Evolutionary conservation across 2,329 filamentous ascomycete species (phyloP).

Genomic region (Pseudogymnoascus verrucosus): DNA sequence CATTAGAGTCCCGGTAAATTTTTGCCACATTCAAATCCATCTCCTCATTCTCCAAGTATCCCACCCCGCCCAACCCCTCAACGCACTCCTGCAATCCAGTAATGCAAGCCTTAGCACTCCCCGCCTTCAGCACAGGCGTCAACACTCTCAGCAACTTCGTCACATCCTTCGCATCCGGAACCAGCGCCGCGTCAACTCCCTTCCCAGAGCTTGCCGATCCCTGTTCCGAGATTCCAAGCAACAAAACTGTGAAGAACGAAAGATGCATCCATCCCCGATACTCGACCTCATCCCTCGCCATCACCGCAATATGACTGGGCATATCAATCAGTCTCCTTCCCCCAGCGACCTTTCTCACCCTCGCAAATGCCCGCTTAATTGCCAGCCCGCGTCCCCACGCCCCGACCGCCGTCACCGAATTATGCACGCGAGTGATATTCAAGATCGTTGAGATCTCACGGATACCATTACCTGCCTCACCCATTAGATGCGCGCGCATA

Average conservation of each 20-base stretch:
- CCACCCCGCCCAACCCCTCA: conserved; percentile 58
- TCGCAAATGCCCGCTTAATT: conserved; percentile 49
- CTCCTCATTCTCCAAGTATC: conserved; percentile 55
- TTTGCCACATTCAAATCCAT: conserved; percentile 60
- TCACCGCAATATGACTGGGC: conserved; percentile 48
- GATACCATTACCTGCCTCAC: conserved; percentile 57
- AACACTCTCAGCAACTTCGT: conserved; percentile 46
- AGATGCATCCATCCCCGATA: conserved; percentile 52
- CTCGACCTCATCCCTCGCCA: conserved; percentile 47
- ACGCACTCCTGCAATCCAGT: conserved; percentile 48
- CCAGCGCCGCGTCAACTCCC: conserved; percentile 24
- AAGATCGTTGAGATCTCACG: conserved; percentile 61
- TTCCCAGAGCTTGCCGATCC: conserved; percentile 20
- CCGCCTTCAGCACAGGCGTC: conserved; percentile 53
- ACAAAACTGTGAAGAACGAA: conserved; percentile 42
- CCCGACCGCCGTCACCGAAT: conserved; percentile 43
- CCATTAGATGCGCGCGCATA: conserved; percentile 60
- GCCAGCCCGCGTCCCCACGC: conserved; percentile 48
- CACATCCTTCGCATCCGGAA: conserved; percentile 27
- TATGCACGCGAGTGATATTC: conserved; percentile 57
- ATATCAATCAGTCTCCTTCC: conserved; percentile 40
- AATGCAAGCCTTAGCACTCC: conserved; percentile 44
- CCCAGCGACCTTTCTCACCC: conserved; percentile 44
- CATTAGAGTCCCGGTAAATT: conserved; percentile 55
- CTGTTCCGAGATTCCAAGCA: conserved; percentile 49